A percentile compares a stretch with the other conserved stretches of the same genome.
phyloP scores from a whole-genome alignment of 345 rosid species.

The Gossypioides kirkii region DNA sequence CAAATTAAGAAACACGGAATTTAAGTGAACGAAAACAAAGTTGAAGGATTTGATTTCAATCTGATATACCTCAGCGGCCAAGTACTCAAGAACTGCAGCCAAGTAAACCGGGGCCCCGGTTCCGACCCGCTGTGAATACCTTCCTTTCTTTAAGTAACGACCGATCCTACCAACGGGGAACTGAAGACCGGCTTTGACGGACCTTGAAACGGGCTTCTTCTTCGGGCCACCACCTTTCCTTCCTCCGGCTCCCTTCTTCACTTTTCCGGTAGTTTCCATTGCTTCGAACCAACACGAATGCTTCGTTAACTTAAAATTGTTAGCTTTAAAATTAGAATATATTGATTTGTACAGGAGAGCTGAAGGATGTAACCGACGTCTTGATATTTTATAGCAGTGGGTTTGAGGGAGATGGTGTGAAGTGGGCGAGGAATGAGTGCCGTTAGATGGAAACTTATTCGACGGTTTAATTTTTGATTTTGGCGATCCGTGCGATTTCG shows the following conservation, averaged over 20 bases:
- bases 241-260: slow-evolving; percentile 65
- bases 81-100: slow-evolving; percentile 80
- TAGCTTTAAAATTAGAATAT: background rate
- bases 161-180: slow-evolving; percentile 82
- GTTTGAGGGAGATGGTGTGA: background rate
- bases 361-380: too few species aligned
- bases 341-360: background rate
- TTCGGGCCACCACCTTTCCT: slow-evolving; percentile 71
- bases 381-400: background rate
- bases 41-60: background rate
- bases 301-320: background rate
- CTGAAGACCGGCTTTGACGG: slow-evolving; percentile 69
- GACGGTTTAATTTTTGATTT: background rate
- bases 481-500: background rate
- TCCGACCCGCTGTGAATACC: slow-evolving; percentile 66
- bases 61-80: slow-evolving; percentile 62
- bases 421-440: background rate
- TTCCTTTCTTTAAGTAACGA: slow-evolving; percentile 67
- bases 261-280: slow-evolving; percentile 49
- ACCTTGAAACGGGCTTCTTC: slow-evolving; percentile 70
- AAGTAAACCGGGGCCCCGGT: slow-evolving; percentile 75
- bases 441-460: slow-evolving; percentile 1
- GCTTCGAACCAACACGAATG: background rate
- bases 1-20: background rate
- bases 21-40: background rate